Evolutionary conservation across 176 grass and related monocot genomes (phyloP), one percentile per base, ranked within the genome.

Genomic region (Oryza meridionalis): DNA sequence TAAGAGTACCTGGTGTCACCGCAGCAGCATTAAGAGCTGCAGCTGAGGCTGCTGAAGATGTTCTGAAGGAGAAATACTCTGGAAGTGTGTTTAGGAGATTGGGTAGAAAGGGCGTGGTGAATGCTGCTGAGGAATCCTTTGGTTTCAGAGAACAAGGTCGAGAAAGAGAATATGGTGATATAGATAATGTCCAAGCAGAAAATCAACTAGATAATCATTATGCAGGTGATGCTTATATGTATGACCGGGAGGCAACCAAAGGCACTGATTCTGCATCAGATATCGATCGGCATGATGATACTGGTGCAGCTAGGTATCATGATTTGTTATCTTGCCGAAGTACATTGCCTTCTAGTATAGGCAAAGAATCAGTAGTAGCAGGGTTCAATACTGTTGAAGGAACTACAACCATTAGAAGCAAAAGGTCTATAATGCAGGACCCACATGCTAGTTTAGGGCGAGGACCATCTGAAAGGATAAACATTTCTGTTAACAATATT

Each of bases 81-180:
- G 49, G 76, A 81, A 92, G 89, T 67, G 96, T 98, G 70, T 98
- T 98, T 72, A 82, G 90, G 46, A 87, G 96, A 86, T 90, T 98
- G 80, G 89, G 96, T 9, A 73, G 64, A n/a, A 85, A 38, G 70
- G 17, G 21, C 47, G 67, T 74, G 67, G 62, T 79, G 53, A 61
- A 72, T 81, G 38, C 13, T 78, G 46, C 80, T 77, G 59, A 38
- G 64, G 73, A 77, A 72, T 45, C 88, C 77, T 62, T 40, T 42
- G 5, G 50, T 81, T 73, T n/a, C 32, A 86, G 78, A 85, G 87
- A 53, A 79, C 49, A 69, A 72, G 76, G 78, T 68, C 10, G 51
- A 25, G 80, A 84, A 62, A 13, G 50, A 70, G 72, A 88, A 65
- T 88, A 86, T 77, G 73, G 84, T 44, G 53, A 88, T 74, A 19